Base-by-base conservation (phyloP, 805 yeast species). In the Metschnikowia noctiluminum region DNA sequence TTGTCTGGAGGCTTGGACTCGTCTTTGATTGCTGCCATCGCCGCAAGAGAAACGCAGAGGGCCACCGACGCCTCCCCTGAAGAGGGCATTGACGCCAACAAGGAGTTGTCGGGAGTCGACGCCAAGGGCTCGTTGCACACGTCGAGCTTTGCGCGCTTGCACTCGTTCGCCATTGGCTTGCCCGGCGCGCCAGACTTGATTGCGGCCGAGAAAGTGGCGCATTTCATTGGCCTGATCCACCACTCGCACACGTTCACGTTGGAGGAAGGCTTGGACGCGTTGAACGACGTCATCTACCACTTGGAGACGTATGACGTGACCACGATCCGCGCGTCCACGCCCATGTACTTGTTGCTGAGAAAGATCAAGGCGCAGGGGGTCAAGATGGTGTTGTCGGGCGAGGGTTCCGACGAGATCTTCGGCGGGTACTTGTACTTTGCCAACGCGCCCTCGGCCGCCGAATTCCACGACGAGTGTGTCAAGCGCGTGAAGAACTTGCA, bases 331-430 rank as follows among this genome's bases (percentile, higher is more conserved):
- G 99, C 99, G 32, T 91, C 98, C 9, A 94, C 99, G 38, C 99
- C 99, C 59, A 94, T 94, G 99, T 94, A 91, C 78, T 76, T 94
- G 62, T 77, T 94, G 58, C 86, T 96, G 13, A 82, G 99, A 71
- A 94, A 94, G 77, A 94, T 94, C 77, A 94, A 94, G 78, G 99
- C 99, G 45, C 97, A 92, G 73, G 99, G 99, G 70, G 96, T 94
- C 62, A 94, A 94, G 84, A 94, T 94, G 99, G 99, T 94, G 37
- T 76, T 94, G 50, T 88, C 96, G 35, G 99, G 99, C 66, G 99
- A 94, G 74, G 99, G 99, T 55, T 89, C 97, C 28, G 99, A 94
- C 71, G 99, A 94, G 78, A 86, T 94, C 69, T 94, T 94, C 66
- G 99, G 99, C 61, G 99, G 99, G 48, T 94, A 94, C 80, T 76